phyloP scores from a whole-genome alignment of 225 moss, liverwort and hornwort genomes.

The Thuidium tamariscinum region DNA sequence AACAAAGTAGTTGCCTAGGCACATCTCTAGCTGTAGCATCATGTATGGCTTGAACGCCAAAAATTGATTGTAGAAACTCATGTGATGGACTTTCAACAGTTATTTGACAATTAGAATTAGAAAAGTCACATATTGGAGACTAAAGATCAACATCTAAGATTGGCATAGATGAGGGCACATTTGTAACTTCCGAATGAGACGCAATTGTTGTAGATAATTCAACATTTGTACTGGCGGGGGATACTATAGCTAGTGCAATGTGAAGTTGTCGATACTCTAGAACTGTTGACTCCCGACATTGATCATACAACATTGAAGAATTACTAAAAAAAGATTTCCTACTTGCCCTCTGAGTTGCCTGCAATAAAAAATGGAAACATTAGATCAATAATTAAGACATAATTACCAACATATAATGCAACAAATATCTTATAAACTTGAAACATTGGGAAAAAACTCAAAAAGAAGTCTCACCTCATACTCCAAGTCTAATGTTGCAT shows the following conservation, averaged over 20 bases:
- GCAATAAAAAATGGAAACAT: fast-evolving
- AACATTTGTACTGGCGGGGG: fast-evolving
- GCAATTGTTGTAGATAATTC: fast-evolving
- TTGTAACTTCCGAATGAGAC: not conserved
- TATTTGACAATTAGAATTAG: not conserved
- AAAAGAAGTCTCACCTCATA: not conserved
- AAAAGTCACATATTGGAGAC: too few species aligned
- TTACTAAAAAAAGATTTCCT: not conserved
- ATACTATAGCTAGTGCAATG: fast-evolving
- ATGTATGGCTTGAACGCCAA: fast-evolving
- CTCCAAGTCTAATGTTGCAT: not conserved
- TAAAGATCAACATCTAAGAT: fast-evolving
- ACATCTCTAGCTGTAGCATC: not conserved
- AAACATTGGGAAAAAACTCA: not conserved
- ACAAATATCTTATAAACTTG: not conserved
- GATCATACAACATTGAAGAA: not conserved
- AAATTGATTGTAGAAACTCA: not conserved
- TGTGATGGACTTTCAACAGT: not conserved
- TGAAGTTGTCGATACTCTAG: not conserved
- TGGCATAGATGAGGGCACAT: not conserved
- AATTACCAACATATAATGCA: not conserved
- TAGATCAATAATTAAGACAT: not conserved
- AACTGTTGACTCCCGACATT: not conserved
- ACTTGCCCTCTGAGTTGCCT: not conserved
- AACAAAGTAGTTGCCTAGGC: not conserved